A percentile compares a stretch with the other conserved stretches of the same genome.
Conservation (phyloP, 345 rosid species). For the Eucalyptus curtisii region DNA sequence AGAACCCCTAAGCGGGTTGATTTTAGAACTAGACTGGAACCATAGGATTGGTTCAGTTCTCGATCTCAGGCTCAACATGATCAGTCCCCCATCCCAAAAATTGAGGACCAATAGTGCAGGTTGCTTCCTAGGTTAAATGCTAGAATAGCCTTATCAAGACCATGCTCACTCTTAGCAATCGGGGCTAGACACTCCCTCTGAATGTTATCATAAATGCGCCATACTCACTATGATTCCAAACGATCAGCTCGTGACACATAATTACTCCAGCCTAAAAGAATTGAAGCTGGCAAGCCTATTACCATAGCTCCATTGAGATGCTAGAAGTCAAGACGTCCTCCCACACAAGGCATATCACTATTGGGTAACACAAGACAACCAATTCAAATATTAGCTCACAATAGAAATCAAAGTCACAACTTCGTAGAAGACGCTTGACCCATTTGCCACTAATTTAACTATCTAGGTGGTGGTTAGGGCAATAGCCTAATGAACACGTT, state of each 20-base stretch:
- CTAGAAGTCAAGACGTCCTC: background rate
- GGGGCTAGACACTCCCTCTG: accelerated
- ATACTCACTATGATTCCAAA: no score
- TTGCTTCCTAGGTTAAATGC: no score
- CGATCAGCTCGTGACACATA: no score
- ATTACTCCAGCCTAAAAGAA: background rate
- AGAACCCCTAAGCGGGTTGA: no score
- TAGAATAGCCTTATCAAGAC: accelerated
- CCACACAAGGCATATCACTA: background rate
- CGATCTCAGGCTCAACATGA: accelerated
- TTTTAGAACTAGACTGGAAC: no score
- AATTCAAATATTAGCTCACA: background rate
- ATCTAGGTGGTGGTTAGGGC: background rate
- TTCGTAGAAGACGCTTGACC: accelerated
- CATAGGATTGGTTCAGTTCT: no score
- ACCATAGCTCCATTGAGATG: background rate
- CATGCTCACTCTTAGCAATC: accelerated
- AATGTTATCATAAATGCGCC: background rate
- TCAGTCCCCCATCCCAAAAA: accelerated
- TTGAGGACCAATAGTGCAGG: no score
- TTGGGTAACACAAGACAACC: background rate
- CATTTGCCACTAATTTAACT: background rate
- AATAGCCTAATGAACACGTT: background rate
- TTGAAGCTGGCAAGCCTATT: accelerated
- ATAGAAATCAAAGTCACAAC: background rate